A percentile compares a stretch with the other conserved stretches of the same genome.
phyloP scores from a whole-genome alignment of 495 filamentous ascomycete genomes.

The Glonium stellatum region DNA sequence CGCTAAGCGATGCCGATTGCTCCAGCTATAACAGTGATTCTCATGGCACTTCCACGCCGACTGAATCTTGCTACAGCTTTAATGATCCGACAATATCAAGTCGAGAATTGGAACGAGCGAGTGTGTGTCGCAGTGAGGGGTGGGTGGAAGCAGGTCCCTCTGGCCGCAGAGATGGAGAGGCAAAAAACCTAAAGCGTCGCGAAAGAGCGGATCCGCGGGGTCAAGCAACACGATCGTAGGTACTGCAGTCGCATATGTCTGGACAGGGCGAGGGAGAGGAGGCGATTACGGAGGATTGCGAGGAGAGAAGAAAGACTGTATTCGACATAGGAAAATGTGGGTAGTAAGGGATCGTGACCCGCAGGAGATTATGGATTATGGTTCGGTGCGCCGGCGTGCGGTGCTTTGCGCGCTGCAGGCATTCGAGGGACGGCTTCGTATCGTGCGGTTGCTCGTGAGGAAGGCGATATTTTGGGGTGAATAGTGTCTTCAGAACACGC shows the following conservation, averaged over 20 bases:
- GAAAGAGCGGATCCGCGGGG: neutral
- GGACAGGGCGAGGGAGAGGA: neutral
- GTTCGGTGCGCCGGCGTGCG: neutral
- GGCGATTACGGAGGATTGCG: neutral
- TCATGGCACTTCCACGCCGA: conserved; percentile 18
- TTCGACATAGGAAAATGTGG: conserved; percentile 7
- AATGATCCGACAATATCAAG: neutral
- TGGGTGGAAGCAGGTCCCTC: neutral
- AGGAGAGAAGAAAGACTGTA: neutral
- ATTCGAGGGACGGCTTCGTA: neutral
- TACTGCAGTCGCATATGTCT: neutral
- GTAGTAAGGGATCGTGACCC: neutral
- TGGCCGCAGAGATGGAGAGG: neutral
- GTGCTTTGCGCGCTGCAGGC: neutral
- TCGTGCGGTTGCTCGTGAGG: neutral
- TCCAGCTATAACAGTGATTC: conserved; percentile 14
- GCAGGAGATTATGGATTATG: neutral
- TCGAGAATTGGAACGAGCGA: neutral
- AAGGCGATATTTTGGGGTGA: neutral
- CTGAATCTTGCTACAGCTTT: neutral
- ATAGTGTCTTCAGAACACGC: neutral
- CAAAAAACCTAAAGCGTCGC: neutral
- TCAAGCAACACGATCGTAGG: neutral
- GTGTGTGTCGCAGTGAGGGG: too few species aligned
- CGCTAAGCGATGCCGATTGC: conserved; percentile 30